phyloP scores from a whole-genome alignment of 768 basidiomycete genomes.

The Hortiboletus flavorubellus region DNA sequence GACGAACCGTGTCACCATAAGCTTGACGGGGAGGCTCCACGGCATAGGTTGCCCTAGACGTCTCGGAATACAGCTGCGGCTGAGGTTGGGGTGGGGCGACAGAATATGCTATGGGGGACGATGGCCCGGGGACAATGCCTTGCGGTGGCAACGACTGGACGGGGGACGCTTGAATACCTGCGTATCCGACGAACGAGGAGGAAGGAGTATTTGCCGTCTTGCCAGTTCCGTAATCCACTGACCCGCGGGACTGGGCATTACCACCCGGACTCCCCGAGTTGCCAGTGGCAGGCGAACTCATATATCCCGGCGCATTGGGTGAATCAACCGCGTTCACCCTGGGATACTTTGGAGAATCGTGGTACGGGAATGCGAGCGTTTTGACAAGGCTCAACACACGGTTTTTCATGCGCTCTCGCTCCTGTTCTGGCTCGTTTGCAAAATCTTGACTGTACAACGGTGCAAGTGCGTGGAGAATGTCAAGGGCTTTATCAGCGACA shows the following conservation, averaged over 20 bases:
- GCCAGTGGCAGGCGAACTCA: constrained; percentile 56
- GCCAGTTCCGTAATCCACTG: constrained; percentile 24
- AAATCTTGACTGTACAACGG: constrained; percentile 72
- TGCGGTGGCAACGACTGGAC: constrained; percentile 22
- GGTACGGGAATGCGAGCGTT: constrained; percentile 80
- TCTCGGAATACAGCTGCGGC: constrained; percentile 25
- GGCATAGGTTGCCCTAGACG: constrained; percentile 19
- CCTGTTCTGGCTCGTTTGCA: constrained; percentile 44
- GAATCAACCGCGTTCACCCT: constrained; percentile 44
- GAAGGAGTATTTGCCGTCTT: constrained; percentile 19
- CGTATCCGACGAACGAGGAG: constrained; percentile 28
- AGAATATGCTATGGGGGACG: constrained; percentile 26
- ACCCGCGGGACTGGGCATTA: constrained; percentile 22
- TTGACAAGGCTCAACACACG: constrained; percentile 64
- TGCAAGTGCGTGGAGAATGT: constrained; percentile 66
- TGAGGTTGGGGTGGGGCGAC: constrained; percentile 19
- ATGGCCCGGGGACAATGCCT: constrained; percentile 15
- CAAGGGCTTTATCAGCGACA: constrained; percentile 72
- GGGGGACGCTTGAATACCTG: constrained; percentile 19
- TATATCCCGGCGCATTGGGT: constrained; percentile 42
- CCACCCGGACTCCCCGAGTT: constrained; percentile 52
- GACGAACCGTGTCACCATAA: constrained; percentile 21
- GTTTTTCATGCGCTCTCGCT: constrained; percentile 57
- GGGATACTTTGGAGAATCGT: constrained; percentile 59
- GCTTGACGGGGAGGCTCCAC: constrained; percentile 22